phyloP scores from a whole-genome alignment of 164 flowering plant species.

The Chimonanthus salicifolius region DNA sequence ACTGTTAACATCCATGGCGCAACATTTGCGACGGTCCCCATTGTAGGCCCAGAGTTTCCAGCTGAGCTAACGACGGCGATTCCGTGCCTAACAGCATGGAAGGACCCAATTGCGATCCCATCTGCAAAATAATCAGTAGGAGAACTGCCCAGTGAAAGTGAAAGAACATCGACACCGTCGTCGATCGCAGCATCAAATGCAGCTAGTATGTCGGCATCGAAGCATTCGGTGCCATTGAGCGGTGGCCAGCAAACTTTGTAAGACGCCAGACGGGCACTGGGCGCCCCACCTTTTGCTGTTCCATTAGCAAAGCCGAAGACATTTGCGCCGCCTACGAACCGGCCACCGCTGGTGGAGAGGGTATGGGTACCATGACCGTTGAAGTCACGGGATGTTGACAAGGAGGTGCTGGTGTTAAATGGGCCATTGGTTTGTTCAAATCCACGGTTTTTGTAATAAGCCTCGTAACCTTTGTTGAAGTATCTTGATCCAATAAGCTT shows the following conservation, averaged over 20 bases:
- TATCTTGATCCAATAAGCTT: conserved; percentile 67
- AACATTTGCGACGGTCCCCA: conserved; percentile 34
- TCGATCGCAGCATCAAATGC: conserved; percentile 48
- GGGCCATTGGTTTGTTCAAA: no score
- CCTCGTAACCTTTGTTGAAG: conserved; percentile 12
- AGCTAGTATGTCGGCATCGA: conserved; percentile 44
- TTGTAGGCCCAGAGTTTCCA: conserved; percentile 52
- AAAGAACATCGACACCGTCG: conserved; percentile 52
- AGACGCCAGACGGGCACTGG: conserved; percentile 54
- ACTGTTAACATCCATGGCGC: conserved; percentile 70
- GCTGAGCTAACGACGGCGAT: conserved; percentile 54
- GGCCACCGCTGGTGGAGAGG: conserved; percentile 16
- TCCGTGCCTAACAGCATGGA: conserved; percentile 58
- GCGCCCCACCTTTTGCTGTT: conserved; percentile 43
- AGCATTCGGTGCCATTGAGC: conserved; percentile 22
- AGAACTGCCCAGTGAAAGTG: conserved; percentile 37
- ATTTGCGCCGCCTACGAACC: conserved; percentile 7
- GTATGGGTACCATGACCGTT: conserved; percentile 23
- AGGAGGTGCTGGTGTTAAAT: no score
- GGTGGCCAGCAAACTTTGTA: conserved; percentile 44
- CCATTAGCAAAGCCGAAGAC: conserved; percentile 16
- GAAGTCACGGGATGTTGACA: conserved; percentile 8
- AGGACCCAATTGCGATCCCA: conserved; percentile 48
- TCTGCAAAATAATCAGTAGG: conserved; percentile 33
- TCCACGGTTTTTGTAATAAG: no score